Evolutionary conservation across 352 stramenopile genomes (phyloP), one percentile per base, ranked within the genome.

Genomic region (Phytopythium helicoides): DNA sequence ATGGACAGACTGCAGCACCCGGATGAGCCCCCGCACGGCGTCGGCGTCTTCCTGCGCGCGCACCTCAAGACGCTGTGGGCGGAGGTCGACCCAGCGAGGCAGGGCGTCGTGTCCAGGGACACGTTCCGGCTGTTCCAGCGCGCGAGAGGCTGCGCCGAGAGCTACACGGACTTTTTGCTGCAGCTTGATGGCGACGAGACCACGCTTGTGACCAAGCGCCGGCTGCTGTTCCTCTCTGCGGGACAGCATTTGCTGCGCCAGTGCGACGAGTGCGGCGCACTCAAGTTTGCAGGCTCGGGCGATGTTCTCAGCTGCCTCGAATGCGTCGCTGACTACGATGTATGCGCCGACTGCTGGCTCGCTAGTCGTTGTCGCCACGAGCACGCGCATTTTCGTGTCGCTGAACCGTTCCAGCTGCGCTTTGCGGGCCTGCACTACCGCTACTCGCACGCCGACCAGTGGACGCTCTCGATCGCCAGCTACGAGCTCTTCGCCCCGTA

Each of bases 211-310:
- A 33, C 64, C 52, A 72, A 69, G 55, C 65, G 60, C 49, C 54
- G 67, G 40, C 52, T 72, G 23, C 44, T 72, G 33, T 66, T 66
- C 31, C 64, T 72, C 14, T 53, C 65, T 6, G 64, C 64, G 6
- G 64, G 64, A 1, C 64, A 72, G 53, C 66, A 72, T 33, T 57
- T 72, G 60, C 64, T 62, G 2, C 60, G 64, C 8, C 64, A 72
- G 26, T 72, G 64, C 28, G 64, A 72, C 47, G 64, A 72, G 47
- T 72, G 64, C 56, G 37, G 40, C 7, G 52, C 55, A 12, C 51
- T 72, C 23, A 65, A 72, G 49, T 72, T 72, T 28, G 64, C 67
- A 15, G 64, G 64, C 18, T 51, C 64, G 23, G 60, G 67, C 31
- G 60, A 69, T 35, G 67, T 72, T 38, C 49, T 72, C n/a, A 63